Base-by-base conservation (phyloP, 805 yeast genomes). In the Kuraishia borneana region DNA sequence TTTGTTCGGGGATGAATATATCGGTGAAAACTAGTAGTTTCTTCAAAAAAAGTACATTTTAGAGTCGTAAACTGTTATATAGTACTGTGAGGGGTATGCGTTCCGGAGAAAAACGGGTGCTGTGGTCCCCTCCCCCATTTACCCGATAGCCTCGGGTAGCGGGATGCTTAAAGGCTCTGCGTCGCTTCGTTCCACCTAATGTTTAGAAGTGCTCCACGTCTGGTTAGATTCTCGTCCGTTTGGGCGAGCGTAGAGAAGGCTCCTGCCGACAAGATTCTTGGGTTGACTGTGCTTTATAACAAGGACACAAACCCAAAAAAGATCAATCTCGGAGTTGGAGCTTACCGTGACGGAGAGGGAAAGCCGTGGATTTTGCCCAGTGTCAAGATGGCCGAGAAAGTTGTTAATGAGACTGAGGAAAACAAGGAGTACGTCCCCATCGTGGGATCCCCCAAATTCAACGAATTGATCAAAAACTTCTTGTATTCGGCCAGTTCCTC, bases 401-500 rank as follows among this genome's bases (percentile, higher is more conserved):
- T 61, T 16, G 56, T 78, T 37, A 26, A 38, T 23, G 54, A 63
- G 38, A 66, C 62, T 41, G 68, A 65, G 46, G 65, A 65, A 38
- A 79, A 83, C 62, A 83, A 84, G 63, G 95, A 84, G 60, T 84
- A 84, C 57, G 78, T 87, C 25, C 87, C 87, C 8, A 92, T 92
- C 51, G 72, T 72, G 35, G 98, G 98, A 16, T 68, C 81, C 32
- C 70, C 76, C 40, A 63, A 60, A 26, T 89, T 72, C 65, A 78
- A 78, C 48, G 56, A 60, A 29, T 66, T 72, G 25, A 92, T 92
- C 29, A 70, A 76, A 47, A 60, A 70, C 47, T 76, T 85, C 49
- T 66, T 89, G 31, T 85, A 76, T 61, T 76, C 81, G 42, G 75
- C 77, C 44, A 79, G 74, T 42, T 52, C 63, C 33, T 58, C 66